Conservation (phyloP, 805 yeast species). For the Ogataea degrootiae region DNA sequence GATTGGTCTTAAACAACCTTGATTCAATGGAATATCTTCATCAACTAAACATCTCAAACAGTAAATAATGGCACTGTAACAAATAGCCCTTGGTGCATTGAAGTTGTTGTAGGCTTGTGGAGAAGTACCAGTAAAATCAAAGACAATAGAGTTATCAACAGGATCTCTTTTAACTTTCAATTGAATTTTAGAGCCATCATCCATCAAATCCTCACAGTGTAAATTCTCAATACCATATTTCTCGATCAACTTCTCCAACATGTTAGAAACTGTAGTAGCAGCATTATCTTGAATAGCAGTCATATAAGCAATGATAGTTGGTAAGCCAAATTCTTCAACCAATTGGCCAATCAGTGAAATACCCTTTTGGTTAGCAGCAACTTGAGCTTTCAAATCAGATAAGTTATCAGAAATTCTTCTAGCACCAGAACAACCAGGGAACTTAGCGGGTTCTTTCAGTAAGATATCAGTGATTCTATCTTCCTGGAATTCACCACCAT, state of each 20-base stretch:
- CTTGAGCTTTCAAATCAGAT: slow-evolving; percentile 79
- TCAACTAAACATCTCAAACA: slow-evolving; percentile 81
- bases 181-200: slow-evolving; percentile 69
- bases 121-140: slow-evolving; percentile 85
- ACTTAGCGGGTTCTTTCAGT: slow-evolving; percentile 69
- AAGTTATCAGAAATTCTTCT: slow-evolving; percentile 79
- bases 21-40: slow-evolving; percentile 87
- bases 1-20: slow-evolving; percentile 85
- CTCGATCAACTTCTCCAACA: slow-evolving; percentile 41
- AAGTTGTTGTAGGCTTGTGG: slow-evolving; percentile 85
- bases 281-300: slow-evolving; percentile 78
- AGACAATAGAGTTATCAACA: slow-evolving; percentile 51
- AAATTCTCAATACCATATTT: slow-evolving; percentile 38
- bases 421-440: slow-evolving; percentile 87
- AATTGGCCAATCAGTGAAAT: slow-evolving; percentile 57
- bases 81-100: slow-evolving; percentile 90
- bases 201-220: slow-evolving; percentile 63
- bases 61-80: slow-evolving; percentile 83
- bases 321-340: slow-evolving; percentile 57
- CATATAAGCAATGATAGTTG: slow-evolving; percentile 69
- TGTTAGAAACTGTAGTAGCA: slow-evolving; percentile 57
- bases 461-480: slow-evolving; percentile 58
- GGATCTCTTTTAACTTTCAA: slow-evolving; percentile 45
- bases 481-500: slow-evolving; percentile 70
- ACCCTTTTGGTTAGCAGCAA: slow-evolving; percentile 87